Conservation (phyloP, 2,329 filamentous ascomycete species). For the Colletotrichum aenigma region DNA sequence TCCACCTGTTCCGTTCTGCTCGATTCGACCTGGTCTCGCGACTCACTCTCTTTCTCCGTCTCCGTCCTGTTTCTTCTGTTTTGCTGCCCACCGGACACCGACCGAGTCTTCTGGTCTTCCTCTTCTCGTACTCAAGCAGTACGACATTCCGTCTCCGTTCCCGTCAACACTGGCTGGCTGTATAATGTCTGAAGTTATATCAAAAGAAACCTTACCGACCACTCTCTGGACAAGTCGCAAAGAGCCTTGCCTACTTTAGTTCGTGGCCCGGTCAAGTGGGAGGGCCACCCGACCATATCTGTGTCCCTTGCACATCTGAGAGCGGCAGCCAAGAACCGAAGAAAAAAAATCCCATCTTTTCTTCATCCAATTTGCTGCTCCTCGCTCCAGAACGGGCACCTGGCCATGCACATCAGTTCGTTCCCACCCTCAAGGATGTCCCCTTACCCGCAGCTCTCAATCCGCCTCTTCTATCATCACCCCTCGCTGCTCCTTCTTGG, state of each 20-base stretch:
- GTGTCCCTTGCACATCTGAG: conserved; percentile 9
- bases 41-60: not conserved
- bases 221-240: not conserved
- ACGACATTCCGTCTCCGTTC: not conserved
- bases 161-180: not conserved
- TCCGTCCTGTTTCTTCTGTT: not conserved
- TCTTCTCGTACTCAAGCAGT: not conserved
- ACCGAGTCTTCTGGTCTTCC: not conserved
- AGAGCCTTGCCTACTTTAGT: not conserved
- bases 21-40: not conserved
- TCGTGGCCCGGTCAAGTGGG: conserved; percentile 10
- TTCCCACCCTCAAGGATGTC: conserved; percentile 5
- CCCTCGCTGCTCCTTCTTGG: not conserved
- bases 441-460: conserved; percentile 14
- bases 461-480: conserved; percentile 11
- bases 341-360: conserved; percentile 20
- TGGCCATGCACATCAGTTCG: conserved; percentile 17
- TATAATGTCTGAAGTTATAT: not conserved
- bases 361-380: conserved; percentile 20
- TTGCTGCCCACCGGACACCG: not conserved
- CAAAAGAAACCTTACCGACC: not conserved
- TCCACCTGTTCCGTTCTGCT: not conserved
- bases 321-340: conserved; percentile 18
- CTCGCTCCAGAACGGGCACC: conserved; percentile 17
- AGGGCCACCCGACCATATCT: conserved; percentile 9